Evolutionary conservation across 1,139 yeast species (phyloP).

Genomic region (Geotrichum bryndzae): DNA sequence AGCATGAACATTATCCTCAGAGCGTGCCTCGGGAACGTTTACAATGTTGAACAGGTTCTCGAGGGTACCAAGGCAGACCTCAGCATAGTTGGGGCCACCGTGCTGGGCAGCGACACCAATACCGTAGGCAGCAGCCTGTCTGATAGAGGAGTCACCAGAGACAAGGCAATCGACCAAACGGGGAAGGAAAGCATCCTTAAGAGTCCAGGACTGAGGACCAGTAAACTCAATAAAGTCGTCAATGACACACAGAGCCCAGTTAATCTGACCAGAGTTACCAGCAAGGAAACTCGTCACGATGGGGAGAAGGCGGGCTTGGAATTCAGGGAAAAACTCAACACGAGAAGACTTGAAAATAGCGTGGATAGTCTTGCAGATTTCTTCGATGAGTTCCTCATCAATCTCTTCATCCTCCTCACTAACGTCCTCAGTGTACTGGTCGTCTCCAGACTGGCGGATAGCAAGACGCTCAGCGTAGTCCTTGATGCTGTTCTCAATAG

Average conservation of each 20-base stretch:
- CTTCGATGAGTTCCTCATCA: conserved; percentile 83
- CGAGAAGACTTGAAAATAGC: conserved; percentile 63
- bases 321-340: conserved; percentile 55
- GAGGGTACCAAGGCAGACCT: conserved; percentile 60
- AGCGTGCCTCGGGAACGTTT: conserved; percentile 75
- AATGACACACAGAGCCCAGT: conserved; percentile 75
- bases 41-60: conserved; percentile 71
- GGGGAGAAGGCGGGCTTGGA: conserved; percentile 43
- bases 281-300: conserved; percentile 34
- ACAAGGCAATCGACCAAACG: conserved; percentile 58
- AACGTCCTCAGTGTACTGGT: conserved; percentile 61
- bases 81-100: conserved; percentile 60
- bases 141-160: conserved; percentile 58
- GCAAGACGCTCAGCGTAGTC: conserved; percentile 74
- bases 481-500: conserved; percentile 55
- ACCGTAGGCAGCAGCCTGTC: conserved; percentile 83
- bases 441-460: conserved; percentile 48
- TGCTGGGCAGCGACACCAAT: conserved; percentile 82
- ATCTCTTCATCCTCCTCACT: conserved; percentile 79
- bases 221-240: conserved; percentile 77
- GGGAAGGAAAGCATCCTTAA: conserved; percentile 57
- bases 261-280: conserved; percentile 61
- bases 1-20: conserved; percentile 77
- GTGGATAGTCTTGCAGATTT: conserved; percentile 72
- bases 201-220: conserved; percentile 61